A percentile compares a stretch with the other conserved stretches of the same genome.
phyloP scores from a whole-genome alignment of 164 flowering plant genomes.

The Pachysandra terminalis region DNA sequence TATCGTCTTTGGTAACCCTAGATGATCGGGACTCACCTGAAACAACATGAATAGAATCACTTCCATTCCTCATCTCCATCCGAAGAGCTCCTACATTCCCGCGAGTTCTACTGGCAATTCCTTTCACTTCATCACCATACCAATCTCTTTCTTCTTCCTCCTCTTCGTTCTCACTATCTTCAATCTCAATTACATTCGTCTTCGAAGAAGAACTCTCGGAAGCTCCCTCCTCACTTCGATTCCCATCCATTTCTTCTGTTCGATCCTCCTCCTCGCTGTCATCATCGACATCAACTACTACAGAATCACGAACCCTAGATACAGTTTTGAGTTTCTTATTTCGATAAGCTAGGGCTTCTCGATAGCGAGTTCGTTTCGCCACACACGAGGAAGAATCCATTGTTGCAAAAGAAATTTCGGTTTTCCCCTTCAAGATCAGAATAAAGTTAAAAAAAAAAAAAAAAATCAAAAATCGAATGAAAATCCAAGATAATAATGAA shows the following conservation, averaged over 20 bases:
- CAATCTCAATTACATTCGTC: neutral
- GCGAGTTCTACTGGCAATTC: neutral
- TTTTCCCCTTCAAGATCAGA: neutral
- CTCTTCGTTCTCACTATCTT: neutral
- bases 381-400: conserved; percentile 2
- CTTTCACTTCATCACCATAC: neutral
- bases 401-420: neutral
- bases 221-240: neutral
- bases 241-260: neutral
- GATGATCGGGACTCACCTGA: neutral
- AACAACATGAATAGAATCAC: neutral
- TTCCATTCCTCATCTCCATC: neutral
- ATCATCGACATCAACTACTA: neutral
- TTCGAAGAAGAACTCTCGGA: neutral
- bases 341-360: neutral
- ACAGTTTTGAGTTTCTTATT: too few relatives aligned
- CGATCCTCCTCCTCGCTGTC: neutral
- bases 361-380: conserved; percentile 9
- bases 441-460: neutral
- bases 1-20: conserved; percentile 1
- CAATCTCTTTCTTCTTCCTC: neutral
- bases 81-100: neutral
- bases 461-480: too few relatives aligned
- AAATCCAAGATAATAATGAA: too few relatives aligned
- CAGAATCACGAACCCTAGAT: neutral